These are phyloP conservation scores for Fusarium sp. DNA, from an alignment of 2,329 filamentous ascomycete genomes.

Conservation along the genomic window DNA sequence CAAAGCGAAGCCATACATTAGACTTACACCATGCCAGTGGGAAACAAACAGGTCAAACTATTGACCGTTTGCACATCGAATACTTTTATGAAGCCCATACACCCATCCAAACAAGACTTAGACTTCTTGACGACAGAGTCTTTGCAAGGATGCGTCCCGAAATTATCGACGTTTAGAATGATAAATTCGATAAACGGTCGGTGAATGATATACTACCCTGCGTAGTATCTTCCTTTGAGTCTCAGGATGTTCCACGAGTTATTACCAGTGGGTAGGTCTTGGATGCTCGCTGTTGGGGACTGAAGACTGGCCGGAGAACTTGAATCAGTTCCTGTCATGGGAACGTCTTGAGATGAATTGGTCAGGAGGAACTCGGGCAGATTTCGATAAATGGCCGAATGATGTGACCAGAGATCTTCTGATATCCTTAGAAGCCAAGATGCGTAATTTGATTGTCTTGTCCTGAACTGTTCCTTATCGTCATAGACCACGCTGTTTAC, in stretches of 20 bases:
- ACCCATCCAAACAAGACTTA: conserved; percentile 40
- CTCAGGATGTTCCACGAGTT: conserved; percentile 50
- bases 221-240: conserved; percentile 48
- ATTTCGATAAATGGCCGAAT: conserved; percentile 47
- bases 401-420: conserved; percentile 45
- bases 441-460: conserved; percentile 38
- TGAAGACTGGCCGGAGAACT: conserved; percentile 1
- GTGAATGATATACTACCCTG: conserved; percentile 50
- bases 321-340: not conserved
- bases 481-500: conserved; percentile 50
- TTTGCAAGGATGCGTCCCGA: conserved; percentile 43
- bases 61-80: conserved; percentile 46
- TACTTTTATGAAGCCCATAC: conserved; percentile 47
- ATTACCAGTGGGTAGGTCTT: conserved; percentile 28
- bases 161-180: conserved; percentile 43
- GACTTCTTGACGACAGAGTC: conserved; percentile 42
- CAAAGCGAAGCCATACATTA: rapidly evolving
- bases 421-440: conserved; percentile 47
- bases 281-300: not conserved
- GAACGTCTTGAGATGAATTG: not conserved
- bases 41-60: conserved; percentile 47
- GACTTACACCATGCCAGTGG: conserved; percentile 50
- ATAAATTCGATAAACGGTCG: conserved; percentile 49
- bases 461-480: conserved; percentile 44
- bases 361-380: conserved; percentile 44